phyloP scores from a whole-genome alignment of 2,329 filamentous ascomycete species.

The Monosporascus sp. region DNA sequence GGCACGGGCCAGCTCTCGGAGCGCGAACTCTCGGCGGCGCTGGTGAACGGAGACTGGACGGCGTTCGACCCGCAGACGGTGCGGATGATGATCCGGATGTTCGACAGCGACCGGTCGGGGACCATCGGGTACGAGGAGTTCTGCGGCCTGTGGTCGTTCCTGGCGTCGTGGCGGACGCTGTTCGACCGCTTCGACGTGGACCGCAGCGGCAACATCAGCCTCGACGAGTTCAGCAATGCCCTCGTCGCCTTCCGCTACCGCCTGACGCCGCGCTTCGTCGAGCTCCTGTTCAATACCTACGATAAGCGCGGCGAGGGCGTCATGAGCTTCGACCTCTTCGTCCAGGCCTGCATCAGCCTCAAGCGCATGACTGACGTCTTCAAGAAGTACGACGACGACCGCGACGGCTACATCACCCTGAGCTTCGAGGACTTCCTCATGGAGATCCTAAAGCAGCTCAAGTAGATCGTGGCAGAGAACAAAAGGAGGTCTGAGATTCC shows the following conservation, averaged over 20 bases:
- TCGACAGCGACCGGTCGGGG: constrained; percentile 84
- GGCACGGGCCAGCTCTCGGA: constrained; percentile 80
- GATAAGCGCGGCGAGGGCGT: constrained; percentile 67
- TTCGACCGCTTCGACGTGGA: constrained; percentile 96
- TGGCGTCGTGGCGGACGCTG: constrained; percentile 86
- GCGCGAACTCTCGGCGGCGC: constrained; percentile 77
- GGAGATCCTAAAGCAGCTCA: constrained; percentile 59
- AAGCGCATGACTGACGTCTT: constrained; percentile 99
- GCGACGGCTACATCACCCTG: constrained; percentile 85
- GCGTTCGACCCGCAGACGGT: constrained; percentile 92
- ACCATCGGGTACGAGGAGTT: constrained; percentile 95
- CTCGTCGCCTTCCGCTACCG: constrained; percentile 91
- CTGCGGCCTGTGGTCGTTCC: constrained; percentile 91
- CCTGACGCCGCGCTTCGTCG: constrained; percentile 76
- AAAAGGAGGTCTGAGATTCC: too few species aligned
- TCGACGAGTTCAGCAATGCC: constrained; percentile 83
- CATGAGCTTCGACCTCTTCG: constrained; percentile 93
- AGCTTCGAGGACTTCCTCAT: constrained; percentile 79
- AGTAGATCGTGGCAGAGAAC: constrained; percentile 27
- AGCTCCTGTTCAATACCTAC: constrained; percentile 81
- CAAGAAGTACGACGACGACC: constrained; percentile 96
- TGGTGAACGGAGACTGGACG: constrained; percentile 95
- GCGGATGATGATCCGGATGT: constrained; percentile 99
- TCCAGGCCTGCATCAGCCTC: constrained; percentile 92
- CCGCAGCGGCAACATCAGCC: constrained; percentile 77